These are phyloP conservation scores for Lasiodiplodia sp. DNA, from an alignment of 2,329 filamentous ascomycete genomes.

Conservation along the genomic window DNA sequence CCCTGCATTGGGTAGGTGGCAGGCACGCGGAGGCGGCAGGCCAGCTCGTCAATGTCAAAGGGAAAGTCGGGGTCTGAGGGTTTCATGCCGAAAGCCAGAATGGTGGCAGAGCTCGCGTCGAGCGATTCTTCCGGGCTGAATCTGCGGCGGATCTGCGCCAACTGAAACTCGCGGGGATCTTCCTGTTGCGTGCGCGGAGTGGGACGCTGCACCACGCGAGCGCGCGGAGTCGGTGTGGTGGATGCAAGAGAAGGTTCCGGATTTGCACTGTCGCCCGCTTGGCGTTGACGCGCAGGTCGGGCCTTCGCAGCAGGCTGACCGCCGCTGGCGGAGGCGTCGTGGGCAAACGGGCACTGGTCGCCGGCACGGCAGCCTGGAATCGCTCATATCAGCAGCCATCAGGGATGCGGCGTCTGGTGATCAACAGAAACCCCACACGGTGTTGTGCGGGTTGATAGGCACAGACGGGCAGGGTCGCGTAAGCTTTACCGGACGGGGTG, in stretches of 20 bases:
- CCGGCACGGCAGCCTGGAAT: conserved; percentile 60
- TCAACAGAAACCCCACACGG: conserved; percentile 11
- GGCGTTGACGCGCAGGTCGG: conserved; percentile 25
- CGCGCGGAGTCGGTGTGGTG: conserved; percentile 38
- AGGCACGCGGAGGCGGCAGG: conserved; percentile 73
- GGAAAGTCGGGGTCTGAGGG: conserved; percentile 87
- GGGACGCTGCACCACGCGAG: conserved; percentile 69
- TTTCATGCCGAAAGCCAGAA: conserved; percentile 68
- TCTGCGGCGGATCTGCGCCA: conserved; percentile 74
- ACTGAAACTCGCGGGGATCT: conserved; percentile 76
- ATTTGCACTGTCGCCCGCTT: conserved; percentile 30
- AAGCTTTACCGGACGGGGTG: conserved; percentile 48
- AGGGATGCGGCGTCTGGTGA: conserved; percentile 19
- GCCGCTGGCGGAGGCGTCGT: conserved; percentile 45
- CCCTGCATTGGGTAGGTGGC: conserved; percentile 64
- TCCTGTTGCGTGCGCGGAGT: conserved; percentile 68
- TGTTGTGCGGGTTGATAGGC: conserved; percentile 8
- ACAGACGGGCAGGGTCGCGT: conserved; percentile 17
- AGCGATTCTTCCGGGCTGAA: conserved; percentile 61
- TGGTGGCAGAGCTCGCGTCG: conserved; percentile 58
- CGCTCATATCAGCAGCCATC: conserved; percentile 18
- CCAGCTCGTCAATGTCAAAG: conserved; percentile 73
- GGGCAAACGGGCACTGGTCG: conserved; percentile 58
- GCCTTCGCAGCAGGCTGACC: conserved; percentile 11
- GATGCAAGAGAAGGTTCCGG: conserved; percentile 28